A percentile compares a stretch with the other conserved stretches of the same genome.
phyloP scores from a whole-genome alignment of 768 basidiomycete genomes.

The Sutorius australiensis region DNA sequence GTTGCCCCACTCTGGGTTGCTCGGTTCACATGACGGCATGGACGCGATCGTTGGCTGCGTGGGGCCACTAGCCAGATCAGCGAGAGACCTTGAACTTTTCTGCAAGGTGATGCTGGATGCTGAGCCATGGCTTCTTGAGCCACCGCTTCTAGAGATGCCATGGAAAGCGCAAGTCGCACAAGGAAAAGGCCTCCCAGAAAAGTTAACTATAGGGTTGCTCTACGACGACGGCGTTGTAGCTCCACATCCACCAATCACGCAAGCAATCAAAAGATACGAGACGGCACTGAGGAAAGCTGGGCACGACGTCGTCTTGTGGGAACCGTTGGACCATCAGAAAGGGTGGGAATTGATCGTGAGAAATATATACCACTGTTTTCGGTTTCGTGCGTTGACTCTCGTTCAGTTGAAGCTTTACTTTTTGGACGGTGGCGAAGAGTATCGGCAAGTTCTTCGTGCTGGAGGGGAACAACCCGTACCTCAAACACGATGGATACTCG shows the following conservation, averaged over 20 bases:
- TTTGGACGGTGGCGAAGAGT: slow-evolving; percentile 47
- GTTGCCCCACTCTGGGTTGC: slow-evolving; percentile 47
- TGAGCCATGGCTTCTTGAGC: slow-evolving; percentile 45
- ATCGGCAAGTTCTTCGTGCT: slow-evolving; percentile 34
- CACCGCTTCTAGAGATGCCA: slow-evolving; percentile 46
- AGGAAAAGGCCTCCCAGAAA: slow-evolving; percentile 37
- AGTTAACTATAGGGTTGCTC: slow-evolving; percentile 44
- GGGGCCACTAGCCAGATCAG: slow-evolving; percentile 47
- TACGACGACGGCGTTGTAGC: slow-evolving; percentile 49
- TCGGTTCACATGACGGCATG: slow-evolving; percentile 51
- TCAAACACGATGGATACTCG: slow-evolving; percentile 42
- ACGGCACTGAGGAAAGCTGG: slow-evolving; percentile 41
- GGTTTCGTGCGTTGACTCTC: slow-evolving; percentile 12
- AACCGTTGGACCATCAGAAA: slow-evolving; percentile 40
- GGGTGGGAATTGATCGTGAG: slow-evolving; percentile 48
- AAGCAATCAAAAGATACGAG: slow-evolving; percentile 39
- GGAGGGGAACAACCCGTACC: slow-evolving; percentile 38
- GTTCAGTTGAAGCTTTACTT: slow-evolving; percentile 44
- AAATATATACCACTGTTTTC: neutral
- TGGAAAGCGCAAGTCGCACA: slow-evolving; percentile 42
- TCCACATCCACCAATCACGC: slow-evolving; percentile 46
- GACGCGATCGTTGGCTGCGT: slow-evolving; percentile 50
- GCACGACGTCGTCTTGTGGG: slow-evolving; percentile 50
- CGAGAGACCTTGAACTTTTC: slow-evolving; percentile 47
- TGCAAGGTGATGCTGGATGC: slow-evolving; percentile 44